phyloP scores from a whole-genome alignment of 2,329 filamentous ascomycete genomes.

The Diaporthe ilicicola region DNA sequence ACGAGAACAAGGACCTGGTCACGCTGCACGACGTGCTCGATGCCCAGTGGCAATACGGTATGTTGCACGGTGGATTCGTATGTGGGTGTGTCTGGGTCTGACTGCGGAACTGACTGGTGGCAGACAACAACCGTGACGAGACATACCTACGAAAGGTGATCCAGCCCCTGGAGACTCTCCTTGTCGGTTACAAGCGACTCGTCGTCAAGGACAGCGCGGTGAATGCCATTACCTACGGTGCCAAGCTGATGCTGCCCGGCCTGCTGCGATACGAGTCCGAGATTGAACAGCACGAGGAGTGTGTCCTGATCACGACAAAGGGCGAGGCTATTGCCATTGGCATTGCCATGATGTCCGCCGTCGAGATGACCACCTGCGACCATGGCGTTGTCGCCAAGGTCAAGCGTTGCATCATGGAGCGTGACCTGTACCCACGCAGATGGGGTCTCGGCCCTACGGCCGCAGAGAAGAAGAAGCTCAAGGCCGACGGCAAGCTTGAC shows the following conservation, averaged over 20 bases:
- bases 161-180: slow-evolving; percentile 87
- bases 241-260: slow-evolving; percentile 98
- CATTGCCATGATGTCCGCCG: slow-evolving; percentile 97
- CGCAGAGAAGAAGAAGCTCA: slow-evolving; percentile 99
- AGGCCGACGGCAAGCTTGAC: slow-evolving; percentile 96
- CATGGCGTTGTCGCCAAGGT: slow-evolving; percentile 98
- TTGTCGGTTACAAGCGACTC: slow-evolving; percentile 93
- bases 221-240: slow-evolving; percentile 98
- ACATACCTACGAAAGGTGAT: slow-evolving; percentile 91
- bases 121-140: slow-evolving; percentile 94
- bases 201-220: slow-evolving; percentile 97
- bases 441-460: slow-evolving; percentile 97
- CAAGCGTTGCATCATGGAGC: slow-evolving; percentile 99
- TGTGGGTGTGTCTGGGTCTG: neutral
- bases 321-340: slow-evolving; percentile 97
- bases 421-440: slow-evolving; percentile 93
- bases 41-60: slow-evolving; percentile 84
- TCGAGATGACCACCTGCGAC: slow-evolving; percentile 95
- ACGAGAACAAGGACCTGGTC: slow-evolving; percentile 87
- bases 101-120: neutral
- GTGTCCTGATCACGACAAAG: slow-evolving; percentile 98
- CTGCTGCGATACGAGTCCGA: slow-evolving; percentile 89
- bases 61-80: neutral
- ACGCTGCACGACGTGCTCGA: slow-evolving; percentile 96
- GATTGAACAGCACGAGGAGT: slow-evolving; percentile 95